Conservation (phyloP, 208 protist genomes). For the Endotrypanum monterogeii region DNA sequence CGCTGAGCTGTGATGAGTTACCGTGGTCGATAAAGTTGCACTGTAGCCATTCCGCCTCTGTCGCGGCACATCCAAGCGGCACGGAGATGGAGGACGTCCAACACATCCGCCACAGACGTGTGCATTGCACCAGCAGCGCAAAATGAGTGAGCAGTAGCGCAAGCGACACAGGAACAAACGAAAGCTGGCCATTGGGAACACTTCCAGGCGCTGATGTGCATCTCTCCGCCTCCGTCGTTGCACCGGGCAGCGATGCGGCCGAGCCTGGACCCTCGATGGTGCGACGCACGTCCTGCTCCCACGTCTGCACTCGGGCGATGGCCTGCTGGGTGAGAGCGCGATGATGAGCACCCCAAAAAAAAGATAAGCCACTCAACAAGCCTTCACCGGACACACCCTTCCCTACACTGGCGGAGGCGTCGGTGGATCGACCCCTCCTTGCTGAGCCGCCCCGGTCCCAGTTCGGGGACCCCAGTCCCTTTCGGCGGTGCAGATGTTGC, state of each 20-base stretch:
- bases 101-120: conserved; percentile 9
- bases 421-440: not conserved
- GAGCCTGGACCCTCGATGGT: not conserved
- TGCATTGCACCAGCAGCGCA: conserved; percentile 12
- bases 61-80: not conserved
- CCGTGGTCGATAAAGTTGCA: not conserved
- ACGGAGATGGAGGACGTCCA: not conserved
- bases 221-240: not conserved
- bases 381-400: not conserved
- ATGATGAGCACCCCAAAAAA: conserved; percentile 22
- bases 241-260: not conserved
- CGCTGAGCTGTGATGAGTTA: not conserved
- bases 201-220: not conserved
- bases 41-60: not conserved
- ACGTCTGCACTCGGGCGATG: conserved; percentile 17
- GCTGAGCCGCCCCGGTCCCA: not conserved
- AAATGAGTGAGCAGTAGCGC: conserved; percentile 18
- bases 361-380: not conserved
- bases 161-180: not conserved
- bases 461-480: not conserved
- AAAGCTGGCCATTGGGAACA: not conserved
- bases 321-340: conserved; percentile 7
- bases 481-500: conserved; percentile 1
- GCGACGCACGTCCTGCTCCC: conserved; percentile 30
- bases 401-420: not conserved